phyloP scores from a whole-genome alignment of 257 asterid genomes.

The Solanum ossicruentum region DNA sequence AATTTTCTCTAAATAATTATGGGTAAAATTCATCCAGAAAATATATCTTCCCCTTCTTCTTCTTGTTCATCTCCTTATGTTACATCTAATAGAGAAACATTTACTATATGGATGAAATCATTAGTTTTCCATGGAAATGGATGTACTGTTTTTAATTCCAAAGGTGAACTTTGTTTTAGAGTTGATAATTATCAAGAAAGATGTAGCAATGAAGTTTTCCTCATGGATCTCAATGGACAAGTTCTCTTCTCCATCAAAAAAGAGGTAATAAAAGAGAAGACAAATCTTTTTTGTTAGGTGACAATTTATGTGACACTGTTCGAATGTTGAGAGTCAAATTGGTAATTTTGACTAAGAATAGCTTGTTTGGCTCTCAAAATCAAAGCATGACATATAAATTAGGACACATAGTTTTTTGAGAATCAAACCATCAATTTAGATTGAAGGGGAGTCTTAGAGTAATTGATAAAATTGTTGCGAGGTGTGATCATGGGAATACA shows the following conservation, averaged over 20 bases:
- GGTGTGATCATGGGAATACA: too few species aligned
- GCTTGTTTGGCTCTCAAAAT: not conserved
- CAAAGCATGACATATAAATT: not conserved
- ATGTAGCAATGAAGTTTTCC: constrained; percentile 38
- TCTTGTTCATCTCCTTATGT: not conserved
- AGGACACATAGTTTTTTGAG: not conserved
- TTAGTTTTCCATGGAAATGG: constrained; percentile 71
- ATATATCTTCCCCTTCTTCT: not conserved
- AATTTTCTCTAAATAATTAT: constrained; percentile 5
- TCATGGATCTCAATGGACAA: constrained; percentile 59
- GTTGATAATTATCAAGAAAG: constrained; percentile 66
- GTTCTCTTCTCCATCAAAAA: constrained; percentile 49
- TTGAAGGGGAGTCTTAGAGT: too few species aligned
- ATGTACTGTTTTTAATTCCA: constrained; percentile 56
- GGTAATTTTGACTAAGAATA: too few species aligned
- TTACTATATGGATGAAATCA: constrained; percentile 81
- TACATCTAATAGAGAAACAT: constrained; percentile 31
- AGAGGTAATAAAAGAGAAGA: constrained; percentile 24
- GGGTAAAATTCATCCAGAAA: constrained; percentile 63
- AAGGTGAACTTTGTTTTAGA: constrained; percentile 53
- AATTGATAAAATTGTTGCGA: too few species aligned
- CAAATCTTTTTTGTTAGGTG: not conserved
- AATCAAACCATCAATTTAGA: too few species aligned
- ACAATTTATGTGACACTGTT: not conserved
- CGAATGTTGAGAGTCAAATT: not conserved